These are phyloP conservation scores for Leptosphaerulina australis DNA, from an alignment of 2,329 filamentous ascomycete species.

Conservation along the genomic window DNA sequence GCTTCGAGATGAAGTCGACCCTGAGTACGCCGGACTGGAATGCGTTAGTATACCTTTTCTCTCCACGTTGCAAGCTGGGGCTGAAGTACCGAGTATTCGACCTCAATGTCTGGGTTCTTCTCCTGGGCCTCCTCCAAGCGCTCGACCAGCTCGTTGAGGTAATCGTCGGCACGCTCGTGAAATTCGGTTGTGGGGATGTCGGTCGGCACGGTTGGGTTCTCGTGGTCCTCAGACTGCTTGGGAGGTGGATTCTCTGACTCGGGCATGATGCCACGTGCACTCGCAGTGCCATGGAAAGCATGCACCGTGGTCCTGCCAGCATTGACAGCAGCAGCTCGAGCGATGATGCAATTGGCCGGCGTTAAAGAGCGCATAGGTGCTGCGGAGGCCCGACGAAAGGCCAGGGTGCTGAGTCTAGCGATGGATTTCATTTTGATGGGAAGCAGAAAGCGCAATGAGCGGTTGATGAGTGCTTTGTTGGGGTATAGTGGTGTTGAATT, in stretches of 20 bases:
- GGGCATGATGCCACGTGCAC: conserved; percentile 51
- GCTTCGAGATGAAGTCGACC: conserved; percentile 69
- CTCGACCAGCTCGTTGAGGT: conserved; percentile 65
- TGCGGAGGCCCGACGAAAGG: conserved; percentile 32
- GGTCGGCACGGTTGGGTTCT: conserved; percentile 59
- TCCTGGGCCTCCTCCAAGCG: conserved; percentile 78
- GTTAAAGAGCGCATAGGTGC: conserved; percentile 28
- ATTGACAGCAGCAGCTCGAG: conserved; percentile 20
- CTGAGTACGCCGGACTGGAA: conserved; percentile 84
- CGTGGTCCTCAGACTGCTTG: conserved; percentile 43
- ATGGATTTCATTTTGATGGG: conserved; percentile 31
- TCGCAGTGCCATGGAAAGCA: conserved; percentile 35
- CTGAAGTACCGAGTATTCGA: conserved; percentile 78
- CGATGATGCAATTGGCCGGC: conserved; percentile 36
- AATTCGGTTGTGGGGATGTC: conserved; percentile 74
- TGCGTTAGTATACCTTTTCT: neutral
- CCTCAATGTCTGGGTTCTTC: conserved; percentile 74
- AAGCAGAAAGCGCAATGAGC: neutral
- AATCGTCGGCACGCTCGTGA: conserved; percentile 76
- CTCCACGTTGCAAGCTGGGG: too few species aligned
- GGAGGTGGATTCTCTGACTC: conserved; percentile 51
- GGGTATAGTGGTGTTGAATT: conserved; percentile 4
- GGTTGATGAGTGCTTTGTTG: conserved; percentile 8
- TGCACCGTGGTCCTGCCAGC: conserved; percentile 22
- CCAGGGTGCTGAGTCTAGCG: conserved; percentile 27